Evolutionary conservation across 2,329 filamentous ascomycete genomes (phyloP), one percentile per base, ranked within the genome.

Genomic region (Fusarium nurragi): DNA sequence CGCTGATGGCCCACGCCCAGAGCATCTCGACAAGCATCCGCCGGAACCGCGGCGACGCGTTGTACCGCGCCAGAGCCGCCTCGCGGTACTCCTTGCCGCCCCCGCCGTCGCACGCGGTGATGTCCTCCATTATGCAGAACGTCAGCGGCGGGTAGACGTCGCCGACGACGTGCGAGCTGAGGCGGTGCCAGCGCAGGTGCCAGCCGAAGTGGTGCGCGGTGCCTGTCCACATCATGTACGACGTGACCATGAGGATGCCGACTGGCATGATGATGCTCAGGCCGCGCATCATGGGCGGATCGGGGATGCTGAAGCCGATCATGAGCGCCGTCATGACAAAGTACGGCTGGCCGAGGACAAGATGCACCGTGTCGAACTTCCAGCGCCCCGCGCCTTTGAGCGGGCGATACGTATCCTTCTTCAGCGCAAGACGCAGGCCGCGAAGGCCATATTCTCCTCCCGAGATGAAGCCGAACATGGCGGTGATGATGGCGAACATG

Each of bases 401-500:
- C 5, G 62, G 62, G 0, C 62, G 36, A 7, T 65, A 65, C 0
- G 46, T 51, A 38, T 65, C 62, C 5, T 18, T 54, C 13, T 65
- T 65, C 8, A 65, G 1, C 6, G 37, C 45, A 13, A 65, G 43
- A 1, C 62, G 55, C 7, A 65, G 28, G 4, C 62, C 49, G 4
- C 63, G 43, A 21, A 66, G 57, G 6, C 77, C 78, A 37, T 81
- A 81, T 57, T 82, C 79, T 43, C 80, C 73, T 22, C 80, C 80
- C 0, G 79, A 81, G 8, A 81, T 76, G 49, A 81, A 73, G 45
- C 80, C 80, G 65, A 81, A 82, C 68, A 82, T 80, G 13, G 80
- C 77, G 1, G 80, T 81, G 47, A 82, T 78, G 46, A 82, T 80
- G 52, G 80, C 80, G 54, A 82, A 82, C 46, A 79, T 70, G 4